phyloP scores from a whole-genome alignment of 495 filamentous ascomycete species.

The Collariella sp. region DNA sequence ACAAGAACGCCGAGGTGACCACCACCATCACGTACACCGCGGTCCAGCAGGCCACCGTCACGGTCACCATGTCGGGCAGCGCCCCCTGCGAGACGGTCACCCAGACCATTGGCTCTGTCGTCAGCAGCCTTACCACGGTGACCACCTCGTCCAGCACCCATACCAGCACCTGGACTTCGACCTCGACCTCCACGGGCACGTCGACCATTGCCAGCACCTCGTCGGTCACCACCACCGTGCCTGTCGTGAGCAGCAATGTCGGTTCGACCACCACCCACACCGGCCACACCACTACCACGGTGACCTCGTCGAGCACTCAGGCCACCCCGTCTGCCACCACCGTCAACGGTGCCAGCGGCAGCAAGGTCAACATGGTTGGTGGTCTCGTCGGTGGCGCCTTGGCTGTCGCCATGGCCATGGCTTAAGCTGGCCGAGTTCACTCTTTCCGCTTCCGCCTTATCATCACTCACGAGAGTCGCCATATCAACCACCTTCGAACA shows the following conservation, averaged over 20 bases:
- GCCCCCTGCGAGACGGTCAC: neutral
- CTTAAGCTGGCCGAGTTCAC: neutral
- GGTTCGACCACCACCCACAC: neutral
- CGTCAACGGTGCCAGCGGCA: neutral
- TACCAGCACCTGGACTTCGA: conserved; percentile 5
- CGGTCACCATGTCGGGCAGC: neutral
- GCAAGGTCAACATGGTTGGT: neutral
- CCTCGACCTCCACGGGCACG: neutral
- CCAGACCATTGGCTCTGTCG: neutral
- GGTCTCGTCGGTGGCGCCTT: conserved; percentile 1
- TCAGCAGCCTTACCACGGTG: neutral
- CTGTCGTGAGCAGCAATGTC: neutral
- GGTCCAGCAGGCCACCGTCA: neutral
- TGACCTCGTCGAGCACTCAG: neutral
- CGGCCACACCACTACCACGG: neutral
- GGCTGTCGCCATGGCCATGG: conserved; percentile 1
- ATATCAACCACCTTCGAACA: neutral
- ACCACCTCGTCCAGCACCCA: neutral
- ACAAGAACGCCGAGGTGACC: neutral
- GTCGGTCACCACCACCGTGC: neutral
- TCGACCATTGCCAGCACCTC: neutral
- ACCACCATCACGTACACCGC: conserved; percentile 1
- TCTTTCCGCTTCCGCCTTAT: neutral
- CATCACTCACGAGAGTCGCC: neutral
- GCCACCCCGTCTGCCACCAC: neutral